Conservation (phyloP, 805 yeast genomes). For the Kluyveromyces siamensis region DNA sequence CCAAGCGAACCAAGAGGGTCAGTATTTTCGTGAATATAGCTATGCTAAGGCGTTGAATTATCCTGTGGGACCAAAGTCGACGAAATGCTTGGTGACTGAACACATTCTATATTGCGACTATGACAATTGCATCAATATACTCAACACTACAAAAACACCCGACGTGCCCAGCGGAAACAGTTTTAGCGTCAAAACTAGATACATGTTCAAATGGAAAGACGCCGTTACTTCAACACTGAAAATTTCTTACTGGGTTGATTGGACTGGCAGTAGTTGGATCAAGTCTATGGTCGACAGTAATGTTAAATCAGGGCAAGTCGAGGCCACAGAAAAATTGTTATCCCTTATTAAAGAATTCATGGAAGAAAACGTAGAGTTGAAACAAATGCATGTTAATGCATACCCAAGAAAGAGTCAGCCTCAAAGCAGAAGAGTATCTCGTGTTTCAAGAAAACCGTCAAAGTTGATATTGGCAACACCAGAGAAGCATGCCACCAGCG, state of each 20-base stretch:
- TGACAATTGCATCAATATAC: conserved; percentile 46
- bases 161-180: conserved; percentile 90
- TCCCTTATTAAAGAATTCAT: conserved; percentile 20
- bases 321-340: conserved; percentile 44
- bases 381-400: conserved; percentile 1
- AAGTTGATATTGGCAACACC: background rate
- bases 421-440: conserved; percentile 6
- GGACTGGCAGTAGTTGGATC: conserved; percentile 92
- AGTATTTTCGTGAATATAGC: conserved; percentile 42
- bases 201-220: conserved; percentile 65
- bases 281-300: conserved; percentile 83
- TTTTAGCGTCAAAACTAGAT: conserved; percentile 67
- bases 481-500: background rate
- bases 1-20: conserved; percentile 31
- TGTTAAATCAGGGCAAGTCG: conserved; percentile 68
- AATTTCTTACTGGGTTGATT: conserved; percentile 68
- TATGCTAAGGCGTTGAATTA: conserved; percentile 71
- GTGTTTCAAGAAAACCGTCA: background rate
- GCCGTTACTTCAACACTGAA: conserved; percentile 49
- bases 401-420: conserved; percentile 4
- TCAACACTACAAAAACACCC: conserved; percentile 68
- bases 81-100: conserved; percentile 63
- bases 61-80: conserved; percentile 88
- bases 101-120: conserved; percentile 46
- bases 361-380: conserved; percentile 10